Evolutionary conservation across 2,329 filamentous ascomycete genomes (phyloP).

Genomic region (Alternaria rosae): DNA sequence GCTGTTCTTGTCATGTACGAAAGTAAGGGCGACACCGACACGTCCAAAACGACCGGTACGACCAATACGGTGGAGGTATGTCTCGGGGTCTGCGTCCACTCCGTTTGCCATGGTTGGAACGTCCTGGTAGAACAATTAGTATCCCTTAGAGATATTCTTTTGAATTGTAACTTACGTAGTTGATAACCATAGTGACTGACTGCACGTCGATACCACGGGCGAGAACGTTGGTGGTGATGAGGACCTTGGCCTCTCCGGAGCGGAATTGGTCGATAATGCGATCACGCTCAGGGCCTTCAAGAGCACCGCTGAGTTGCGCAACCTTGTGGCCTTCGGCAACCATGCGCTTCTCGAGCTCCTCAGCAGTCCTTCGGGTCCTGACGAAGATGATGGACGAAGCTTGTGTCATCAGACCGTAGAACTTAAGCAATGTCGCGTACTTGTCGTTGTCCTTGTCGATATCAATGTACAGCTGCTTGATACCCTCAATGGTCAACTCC

Average conservation of each 20-base stretch:
- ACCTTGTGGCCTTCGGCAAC: constrained; percentile 88
- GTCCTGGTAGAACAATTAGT: constrained; percentile 47
- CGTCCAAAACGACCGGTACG: constrained; percentile 96
- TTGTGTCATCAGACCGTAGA: constrained; percentile 96
- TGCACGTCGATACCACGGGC: constrained; percentile 93
- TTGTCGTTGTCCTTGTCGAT: constrained; percentile 83
- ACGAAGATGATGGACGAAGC: constrained; percentile 99
- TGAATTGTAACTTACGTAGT: constrained; percentile 68
- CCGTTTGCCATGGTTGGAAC: constrained; percentile 66
- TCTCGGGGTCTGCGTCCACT: constrained; percentile 80
- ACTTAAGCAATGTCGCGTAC: constrained; percentile 85
- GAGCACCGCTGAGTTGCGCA: constrained; percentile 85
- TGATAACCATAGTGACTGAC: constrained; percentile 96
- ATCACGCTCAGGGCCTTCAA: constrained; percentile 85
- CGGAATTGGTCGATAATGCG: constrained; percentile 86
- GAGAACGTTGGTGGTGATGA: constrained; percentile 97
- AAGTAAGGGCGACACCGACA: constrained; percentile 93
- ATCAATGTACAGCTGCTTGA: constrained; percentile 97
- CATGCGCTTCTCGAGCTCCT: constrained; percentile 86
- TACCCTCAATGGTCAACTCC: constrained; percentile 94
- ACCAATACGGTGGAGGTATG: constrained; percentile 96
- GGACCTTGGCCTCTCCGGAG: constrained; percentile 85
- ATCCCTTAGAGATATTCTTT: neutral
- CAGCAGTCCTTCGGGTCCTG: constrained; percentile 86
- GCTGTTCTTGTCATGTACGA: constrained; percentile 85